phyloP scores from a whole-genome alignment of 257 asterid species.

The Solanum clarkiae region DNA sequence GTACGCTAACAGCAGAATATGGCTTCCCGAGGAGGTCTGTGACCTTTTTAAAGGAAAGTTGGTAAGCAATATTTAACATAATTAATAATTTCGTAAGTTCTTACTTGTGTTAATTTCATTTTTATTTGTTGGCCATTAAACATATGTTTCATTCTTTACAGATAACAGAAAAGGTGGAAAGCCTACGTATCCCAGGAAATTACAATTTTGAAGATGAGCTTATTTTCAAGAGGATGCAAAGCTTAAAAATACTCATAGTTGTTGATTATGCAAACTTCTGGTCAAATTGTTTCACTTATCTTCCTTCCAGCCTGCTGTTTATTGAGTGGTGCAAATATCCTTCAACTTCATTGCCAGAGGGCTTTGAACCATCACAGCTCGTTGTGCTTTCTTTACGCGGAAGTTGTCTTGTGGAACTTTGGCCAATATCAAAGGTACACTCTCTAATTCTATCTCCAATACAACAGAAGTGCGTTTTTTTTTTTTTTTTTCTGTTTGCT shows the following conservation, averaged over 20 bases:
- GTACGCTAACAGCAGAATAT: background rate
- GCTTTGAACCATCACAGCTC: background rate
- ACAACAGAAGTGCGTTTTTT: background rate
- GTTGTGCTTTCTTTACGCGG: fast-evolving
- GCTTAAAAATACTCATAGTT: background rate
- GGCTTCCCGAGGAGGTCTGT: background rate
- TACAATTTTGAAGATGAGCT: background rate
- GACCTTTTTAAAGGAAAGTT: background rate
- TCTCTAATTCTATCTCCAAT: background rate
- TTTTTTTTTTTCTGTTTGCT: background rate
- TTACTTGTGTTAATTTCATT: background rate
- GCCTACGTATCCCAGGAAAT: background rate
- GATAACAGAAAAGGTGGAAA: background rate
- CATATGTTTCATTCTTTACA: background rate
- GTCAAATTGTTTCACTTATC: background rate
- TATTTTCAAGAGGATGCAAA: background rate
- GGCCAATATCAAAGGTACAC: background rate
- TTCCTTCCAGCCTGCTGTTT: background rate
- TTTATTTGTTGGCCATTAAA: background rate
- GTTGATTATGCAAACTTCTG: no score
- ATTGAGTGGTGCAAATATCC: background rate
- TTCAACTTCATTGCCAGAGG: background rate
- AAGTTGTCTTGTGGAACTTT: background rate
- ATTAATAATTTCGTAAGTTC: background rate
- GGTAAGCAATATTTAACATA: background rate